These are phyloP conservation scores for Byssoonygena ceratinophila DNA, from an alignment of 2,329 filamentous ascomycete genomes.

Conservation along the genomic window DNA sequence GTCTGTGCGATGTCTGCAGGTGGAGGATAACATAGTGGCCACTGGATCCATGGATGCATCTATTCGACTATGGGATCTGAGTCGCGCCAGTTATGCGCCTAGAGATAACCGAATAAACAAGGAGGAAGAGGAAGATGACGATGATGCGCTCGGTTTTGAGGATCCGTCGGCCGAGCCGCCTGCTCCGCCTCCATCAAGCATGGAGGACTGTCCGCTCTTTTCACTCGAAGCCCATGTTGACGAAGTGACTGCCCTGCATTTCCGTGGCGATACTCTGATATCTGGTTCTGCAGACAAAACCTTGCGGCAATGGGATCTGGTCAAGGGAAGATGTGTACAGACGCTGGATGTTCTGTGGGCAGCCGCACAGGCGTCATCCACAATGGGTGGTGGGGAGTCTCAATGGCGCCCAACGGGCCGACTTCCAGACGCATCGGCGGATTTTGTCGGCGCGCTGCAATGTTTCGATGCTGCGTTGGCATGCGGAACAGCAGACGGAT, in stretches of 20 bases:
- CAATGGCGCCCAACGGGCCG: conserved; percentile 62
- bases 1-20: conserved; percentile 81
- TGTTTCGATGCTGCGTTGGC: conserved; percentile 93
- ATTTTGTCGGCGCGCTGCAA: conserved; percentile 90
- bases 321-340: conserved; percentile 94
- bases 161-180: conserved; percentile 58
- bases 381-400: conserved; percentile 47
- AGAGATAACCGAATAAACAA: conserved; percentile 52
- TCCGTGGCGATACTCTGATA: conserved; percentile 77
- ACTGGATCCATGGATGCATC: conserved; percentile 93
- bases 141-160: conserved; percentile 59
- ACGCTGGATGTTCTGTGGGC: conserved; percentile 98
- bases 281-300: conserved; percentile 97
- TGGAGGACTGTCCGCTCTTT: conserved; percentile 82
- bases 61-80: conserved; percentile 89
- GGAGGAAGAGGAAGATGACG: conserved; percentile 39
- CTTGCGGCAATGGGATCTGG: conserved; percentile 90
- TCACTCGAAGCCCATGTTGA: conserved; percentile 83
- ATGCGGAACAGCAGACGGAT: conserved; percentile 92
- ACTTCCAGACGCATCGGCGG: conserved; percentile 56
- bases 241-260: conserved; percentile 88
- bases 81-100: conserved; percentile 72
- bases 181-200: conserved; percentile 58
- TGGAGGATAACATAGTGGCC: conserved; percentile 89
- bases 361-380: conserved; percentile 73